Base-by-base conservation (phyloP, 352 stramenopile species). In the Phytophthora crassamura region DNA sequence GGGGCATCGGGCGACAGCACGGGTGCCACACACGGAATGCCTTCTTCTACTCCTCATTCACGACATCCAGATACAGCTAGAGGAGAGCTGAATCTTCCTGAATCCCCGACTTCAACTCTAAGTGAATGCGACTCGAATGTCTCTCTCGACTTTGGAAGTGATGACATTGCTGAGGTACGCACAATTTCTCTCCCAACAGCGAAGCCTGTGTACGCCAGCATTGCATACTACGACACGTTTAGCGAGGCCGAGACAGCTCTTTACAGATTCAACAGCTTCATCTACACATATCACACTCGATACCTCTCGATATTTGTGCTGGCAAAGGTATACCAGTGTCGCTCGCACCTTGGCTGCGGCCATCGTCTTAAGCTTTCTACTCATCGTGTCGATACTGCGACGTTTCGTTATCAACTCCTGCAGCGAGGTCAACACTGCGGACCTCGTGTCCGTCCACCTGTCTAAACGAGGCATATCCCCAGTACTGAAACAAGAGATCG, bases 271-370 rank as follows among this genome's bases (percentile, higher is more conserved):
- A 59, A 51, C n/a, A 14, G 28, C 7, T 50, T 59, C 33, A 18
- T 59, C 11, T 59, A 43, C n/a, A 59, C 52, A 0, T 59, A 51
- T 43, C 52, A 32, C 4, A 51, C 40, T 22, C 32, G 52, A 40
- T 51, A 59, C n/a, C 9, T 50, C 0, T 59, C 39, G 4, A 16
- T 30, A 33, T 50, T 51, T 10, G 39, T 59, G 1, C 22, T 61
- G 11, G 32, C 40, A 11, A 52, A 61, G 14, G 53, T 52, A 6
- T 52, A 38, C 32, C 53, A 52, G 14, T 61, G 53, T 18, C 40
- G 53, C 30, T 61, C 41, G 7, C 53, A 61, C 30, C 5, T 52
- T 18, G 18, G 53, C 0, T 52, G 11, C 6, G 4, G 4, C 9
- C 32, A 45, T 36, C 42, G 3, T 11, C 12, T 61, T 4, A 61